Conservation (phyloP, 1,284 basidiomycete genomes). For the Leccinum angustisporum region DNA sequence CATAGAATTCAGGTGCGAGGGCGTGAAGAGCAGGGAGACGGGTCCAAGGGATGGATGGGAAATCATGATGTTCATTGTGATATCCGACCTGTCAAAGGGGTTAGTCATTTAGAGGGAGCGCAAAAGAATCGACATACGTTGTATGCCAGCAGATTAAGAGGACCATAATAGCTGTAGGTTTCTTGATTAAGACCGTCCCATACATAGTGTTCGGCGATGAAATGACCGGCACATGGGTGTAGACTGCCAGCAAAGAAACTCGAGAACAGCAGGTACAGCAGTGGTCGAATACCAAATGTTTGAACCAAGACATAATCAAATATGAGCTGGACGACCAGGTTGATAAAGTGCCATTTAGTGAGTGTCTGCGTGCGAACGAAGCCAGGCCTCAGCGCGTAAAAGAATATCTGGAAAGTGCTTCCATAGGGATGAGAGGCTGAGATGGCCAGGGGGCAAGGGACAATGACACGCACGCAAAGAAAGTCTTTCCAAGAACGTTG, state of each 20-base stretch:
- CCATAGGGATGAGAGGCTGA: background rate
- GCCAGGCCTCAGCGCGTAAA: conserved; percentile 96
- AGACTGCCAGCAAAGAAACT: conserved; percentile 95
- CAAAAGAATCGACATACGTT: conserved; percentile 60
- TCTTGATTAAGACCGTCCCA: conserved; percentile 91
- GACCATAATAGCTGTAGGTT: conserved; percentile 96
- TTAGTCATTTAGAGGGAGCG: background rate
- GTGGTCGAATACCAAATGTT: conserved; percentile 49
- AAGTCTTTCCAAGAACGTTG: conserved; percentile 96
- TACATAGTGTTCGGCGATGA: conserved; percentile 95
- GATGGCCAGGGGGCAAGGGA: background rate
- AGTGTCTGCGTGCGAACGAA: conserved; percentile 84
- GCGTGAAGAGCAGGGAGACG: conserved; percentile 81
- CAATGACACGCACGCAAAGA: conserved; percentile 76
- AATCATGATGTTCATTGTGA: conserved; percentile 99
- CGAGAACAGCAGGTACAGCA: conserved; percentile 84
- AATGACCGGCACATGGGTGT: conserved; percentile 96
- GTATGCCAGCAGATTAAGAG: conserved; percentile 89
- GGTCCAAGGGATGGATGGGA: conserved; percentile 95
- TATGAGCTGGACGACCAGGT: conserved; percentile 67
- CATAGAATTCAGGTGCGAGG: conserved; percentile 93
- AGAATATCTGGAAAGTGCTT: conserved; percentile 96
- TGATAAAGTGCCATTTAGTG: conserved; percentile 84
- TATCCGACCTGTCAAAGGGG: conserved; percentile 76
- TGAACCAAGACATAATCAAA: conserved; percentile 74